Evolutionary conservation across 768 basidiomycete species (phyloP).

Genomic region (Rhodotorula paludigena): DNA sequence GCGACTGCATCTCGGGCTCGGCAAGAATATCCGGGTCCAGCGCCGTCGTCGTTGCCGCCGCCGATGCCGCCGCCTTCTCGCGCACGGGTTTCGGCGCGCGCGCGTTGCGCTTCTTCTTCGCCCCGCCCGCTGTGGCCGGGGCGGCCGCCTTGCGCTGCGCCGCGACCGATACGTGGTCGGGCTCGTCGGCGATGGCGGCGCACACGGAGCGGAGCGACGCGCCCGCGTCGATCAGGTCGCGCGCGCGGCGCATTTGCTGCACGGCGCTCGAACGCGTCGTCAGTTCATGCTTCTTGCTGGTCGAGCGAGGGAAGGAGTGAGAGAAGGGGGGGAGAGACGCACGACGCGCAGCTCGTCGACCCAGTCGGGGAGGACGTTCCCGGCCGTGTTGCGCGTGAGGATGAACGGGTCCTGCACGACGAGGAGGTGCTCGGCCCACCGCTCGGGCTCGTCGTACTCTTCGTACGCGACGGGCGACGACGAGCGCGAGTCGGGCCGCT

Average conservation of each 20-base stretch:
- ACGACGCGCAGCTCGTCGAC: slow-evolving; percentile 34
- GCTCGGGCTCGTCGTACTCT: slow-evolving; percentile 29
- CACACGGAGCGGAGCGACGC: slow-evolving; percentile 35
- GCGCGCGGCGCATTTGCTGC: slow-evolving; percentile 39
- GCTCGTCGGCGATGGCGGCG: slow-evolving; percentile 2
- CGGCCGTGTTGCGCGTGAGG: slow-evolving; percentile 36
- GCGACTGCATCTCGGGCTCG: too few species aligned
- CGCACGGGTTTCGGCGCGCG: not conserved
- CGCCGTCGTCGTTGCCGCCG: not conserved
- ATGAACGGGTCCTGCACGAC: slow-evolving; percentile 44
- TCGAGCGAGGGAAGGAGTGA: not conserved
- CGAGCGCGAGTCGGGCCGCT: slow-evolving; percentile 13
- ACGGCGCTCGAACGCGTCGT: not conserved
- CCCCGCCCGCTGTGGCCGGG: too few species aligned
- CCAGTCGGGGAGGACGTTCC: slow-evolving; percentile 33
- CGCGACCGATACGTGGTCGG: not conserved
- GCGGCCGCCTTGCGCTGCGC: not conserved
- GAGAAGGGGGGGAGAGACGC: not conserved
- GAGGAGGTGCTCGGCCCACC: slow-evolving; percentile 35
- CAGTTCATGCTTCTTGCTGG: too few species aligned
- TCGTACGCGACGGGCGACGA: slow-evolving; percentile 28
- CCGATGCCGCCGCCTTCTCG: too few species aligned
- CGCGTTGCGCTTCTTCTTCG: not conserved
- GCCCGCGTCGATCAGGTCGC: slow-evolving; percentile 16
- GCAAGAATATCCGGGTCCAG: too few species aligned